These are phyloP conservation scores for Kluyveromyces sp. DNA, from an alignment of 1,139 yeast species.

Conservation along the genomic window DNA sequence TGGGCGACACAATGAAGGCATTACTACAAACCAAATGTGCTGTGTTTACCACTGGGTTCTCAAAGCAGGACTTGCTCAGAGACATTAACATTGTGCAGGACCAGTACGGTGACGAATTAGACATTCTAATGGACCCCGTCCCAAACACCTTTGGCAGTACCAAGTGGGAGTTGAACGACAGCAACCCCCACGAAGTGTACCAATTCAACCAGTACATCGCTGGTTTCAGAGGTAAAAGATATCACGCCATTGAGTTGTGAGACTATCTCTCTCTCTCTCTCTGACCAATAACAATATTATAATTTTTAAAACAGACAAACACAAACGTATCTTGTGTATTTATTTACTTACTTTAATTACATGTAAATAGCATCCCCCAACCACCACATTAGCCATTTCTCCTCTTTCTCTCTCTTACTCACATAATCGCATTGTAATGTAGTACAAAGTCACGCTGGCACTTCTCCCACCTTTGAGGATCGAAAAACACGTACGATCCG, in stretches of 20 bases:
- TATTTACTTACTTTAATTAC: neutral
- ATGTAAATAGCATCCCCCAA: neutral
- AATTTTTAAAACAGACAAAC: neutral
- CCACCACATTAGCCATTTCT: neutral
- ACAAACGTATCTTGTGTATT: neutral
- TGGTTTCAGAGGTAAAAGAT: slow-evolving; percentile 93
- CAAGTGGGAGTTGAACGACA: slow-evolving; percentile 88
- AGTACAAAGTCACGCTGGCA: slow-evolving; percentile 76
- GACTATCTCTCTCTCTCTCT: too few species aligned
- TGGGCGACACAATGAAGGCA: slow-evolving; percentile 81
- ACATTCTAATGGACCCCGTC: slow-evolving; percentile 67
- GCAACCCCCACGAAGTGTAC: slow-evolving; percentile 85
- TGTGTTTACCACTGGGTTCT: slow-evolving; percentile 83
- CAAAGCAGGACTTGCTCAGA: slow-evolving; percentile 57
- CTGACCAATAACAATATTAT: neutral
- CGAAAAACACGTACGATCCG: slow-evolving; percentile 94
- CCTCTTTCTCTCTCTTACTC: slow-evolving; percentile 3
- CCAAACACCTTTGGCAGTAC: slow-evolving; percentile 75
- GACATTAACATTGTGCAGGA: slow-evolving; percentile 67
- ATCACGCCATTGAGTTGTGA: slow-evolving; percentile 57
- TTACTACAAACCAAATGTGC: slow-evolving; percentile 90
- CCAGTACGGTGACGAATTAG: slow-evolving; percentile 68
- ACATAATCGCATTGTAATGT: slow-evolving; percentile 50
- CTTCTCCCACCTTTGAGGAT: slow-evolving; percentile 94
- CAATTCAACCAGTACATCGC: slow-evolving; percentile 84